phyloP scores from a whole-genome alignment of 2,329 filamentous ascomycete genomes.

The Aureobasidium vineae region DNA sequence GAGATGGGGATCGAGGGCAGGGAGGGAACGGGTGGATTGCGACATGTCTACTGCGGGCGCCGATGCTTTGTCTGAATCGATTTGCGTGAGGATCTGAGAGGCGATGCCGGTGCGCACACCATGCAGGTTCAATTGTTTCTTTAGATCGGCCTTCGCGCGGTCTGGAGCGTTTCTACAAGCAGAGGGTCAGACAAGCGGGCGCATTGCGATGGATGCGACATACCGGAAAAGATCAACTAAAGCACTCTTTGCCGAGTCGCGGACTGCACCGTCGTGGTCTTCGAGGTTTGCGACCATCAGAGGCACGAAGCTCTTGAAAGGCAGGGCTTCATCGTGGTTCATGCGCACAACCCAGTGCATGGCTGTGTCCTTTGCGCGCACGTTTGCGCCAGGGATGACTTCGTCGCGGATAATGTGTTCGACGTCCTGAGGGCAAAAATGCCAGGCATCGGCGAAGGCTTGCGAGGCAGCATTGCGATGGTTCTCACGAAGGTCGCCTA shows the following conservation, averaged over 20 bases:
- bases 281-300: conserved; percentile 82
- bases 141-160: conserved; percentile 81
- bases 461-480: conserved; percentile 71
- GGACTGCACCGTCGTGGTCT: conserved; percentile 83
- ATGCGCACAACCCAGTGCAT: conserved; percentile 86
- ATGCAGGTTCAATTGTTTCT: conserved; percentile 77
- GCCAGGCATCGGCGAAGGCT: conserved; percentile 74
- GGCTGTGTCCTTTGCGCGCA: conserved; percentile 77
- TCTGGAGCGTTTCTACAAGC: conserved; percentile 68
- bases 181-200: background rate
- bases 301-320: conserved; percentile 80
- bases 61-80: conserved; percentile 42
- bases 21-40: conserved; percentile 46
- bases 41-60: conserved; percentile 35
- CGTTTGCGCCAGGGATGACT: conserved; percentile 75
- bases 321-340: conserved; percentile 74
- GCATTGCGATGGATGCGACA: conserved; percentile 16
- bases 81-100: conserved; percentile 72
- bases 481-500: conserved; percentile 87
- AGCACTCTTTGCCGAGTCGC: conserved; percentile 77
- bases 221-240: conserved; percentile 85
- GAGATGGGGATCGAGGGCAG: conserved; percentile 44
- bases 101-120: conserved; percentile 86
- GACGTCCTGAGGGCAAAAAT: conserved; percentile 66
- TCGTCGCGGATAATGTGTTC: conserved; percentile 76